Percentiles rank a stretch among this genome's conserved stretches.
These are phyloP conservation scores for Zoysia japonica DNA, from an alignment of 176 grass and related monocot genomes.

Conservation along the genomic window DNA sequence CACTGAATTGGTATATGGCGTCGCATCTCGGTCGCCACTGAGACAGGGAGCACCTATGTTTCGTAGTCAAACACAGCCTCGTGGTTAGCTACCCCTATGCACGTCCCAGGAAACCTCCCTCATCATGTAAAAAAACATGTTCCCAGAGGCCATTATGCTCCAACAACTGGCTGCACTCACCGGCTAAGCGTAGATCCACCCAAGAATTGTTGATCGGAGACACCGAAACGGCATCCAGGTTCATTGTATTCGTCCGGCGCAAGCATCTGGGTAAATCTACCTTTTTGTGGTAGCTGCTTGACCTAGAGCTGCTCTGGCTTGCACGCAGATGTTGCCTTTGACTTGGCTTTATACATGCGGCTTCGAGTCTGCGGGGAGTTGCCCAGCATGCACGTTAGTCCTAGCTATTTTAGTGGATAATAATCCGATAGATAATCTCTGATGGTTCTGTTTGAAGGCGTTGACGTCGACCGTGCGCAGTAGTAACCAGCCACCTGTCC, in stretches of 20 bases:
- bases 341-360: slow-evolving; percentile 26
- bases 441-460: neutral
- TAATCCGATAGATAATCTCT: neutral
- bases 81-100: neutral
- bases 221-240: slow-evolving; percentile 31
- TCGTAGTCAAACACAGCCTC: neutral
- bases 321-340: slow-evolving; percentile 37
- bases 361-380: slow-evolving; percentile 28
- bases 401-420: neutral
- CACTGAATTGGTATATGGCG: neutral
- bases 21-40: neutral
- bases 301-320: neutral
- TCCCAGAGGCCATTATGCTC: neutral
- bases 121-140: slow-evolving; percentile 2
- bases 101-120: neutral
- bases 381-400: neutral
- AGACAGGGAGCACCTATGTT: neutral
- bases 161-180: slow-evolving; percentile 7
- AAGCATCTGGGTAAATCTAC: slow-evolving; percentile 15
- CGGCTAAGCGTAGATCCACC: neutral
- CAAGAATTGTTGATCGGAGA: neutral
- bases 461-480: neutral
- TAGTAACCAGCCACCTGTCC: neutral
- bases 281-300: neutral
- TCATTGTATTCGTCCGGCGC: slow-evolving; percentile 37